Conservation (phyloP, 2,329 filamentous ascomycete genomes). For the Sclerotinia borealis region DNA sequence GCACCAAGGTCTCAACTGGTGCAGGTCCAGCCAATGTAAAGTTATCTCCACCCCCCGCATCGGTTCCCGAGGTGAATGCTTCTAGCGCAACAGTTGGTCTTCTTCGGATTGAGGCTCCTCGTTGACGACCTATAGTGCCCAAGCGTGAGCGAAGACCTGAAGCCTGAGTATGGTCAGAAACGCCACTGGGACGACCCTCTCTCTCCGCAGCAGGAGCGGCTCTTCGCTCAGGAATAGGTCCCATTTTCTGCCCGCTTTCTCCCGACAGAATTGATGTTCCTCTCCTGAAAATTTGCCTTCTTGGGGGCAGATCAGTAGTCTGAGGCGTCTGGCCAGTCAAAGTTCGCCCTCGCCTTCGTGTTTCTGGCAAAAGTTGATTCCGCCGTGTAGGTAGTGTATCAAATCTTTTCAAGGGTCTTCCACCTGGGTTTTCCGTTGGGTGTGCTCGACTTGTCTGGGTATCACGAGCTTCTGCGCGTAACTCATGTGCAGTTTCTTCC, state of each 20-base stretch:
- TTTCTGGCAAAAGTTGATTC: slow-evolving; percentile 2
- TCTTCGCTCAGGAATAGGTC: slow-evolving; percentile 5
- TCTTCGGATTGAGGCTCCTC: slow-evolving; percentile 9
- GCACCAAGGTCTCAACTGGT: slow-evolving; percentile 21
- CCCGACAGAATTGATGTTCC: not conserved
- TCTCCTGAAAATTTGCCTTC: not conserved
- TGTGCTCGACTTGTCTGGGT: not conserved
- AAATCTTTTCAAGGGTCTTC: slow-evolving; percentile 5
- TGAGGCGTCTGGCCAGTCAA: slow-evolving; percentile 3
- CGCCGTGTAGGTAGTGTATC: slow-evolving; percentile 6
- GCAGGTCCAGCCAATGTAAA: slow-evolving; percentile 30
- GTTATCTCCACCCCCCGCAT: slow-evolving; percentile 15
- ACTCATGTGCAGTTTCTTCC: not conserved
- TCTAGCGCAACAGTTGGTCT: slow-evolving; percentile 9
- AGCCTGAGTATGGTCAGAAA: not conserved
- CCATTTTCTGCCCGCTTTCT: not conserved
- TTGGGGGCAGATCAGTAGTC: not conserved
- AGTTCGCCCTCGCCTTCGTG: slow-evolving; percentile 3
- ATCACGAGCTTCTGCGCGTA: not conserved
- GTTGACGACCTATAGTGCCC: slow-evolving; percentile 3
- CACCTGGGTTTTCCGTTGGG: not conserved
- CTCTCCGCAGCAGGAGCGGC: not conserved
- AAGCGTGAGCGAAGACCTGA: slow-evolving; percentile 9
- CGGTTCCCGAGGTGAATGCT: slow-evolving; percentile 4
- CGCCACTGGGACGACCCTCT: not conserved